Percentiles rank a stretch among this genome's conserved stretches.
phyloP scores from a whole-genome alignment of 1,284 basidiomycete species.

The Trichosporon inkin region DNA sequence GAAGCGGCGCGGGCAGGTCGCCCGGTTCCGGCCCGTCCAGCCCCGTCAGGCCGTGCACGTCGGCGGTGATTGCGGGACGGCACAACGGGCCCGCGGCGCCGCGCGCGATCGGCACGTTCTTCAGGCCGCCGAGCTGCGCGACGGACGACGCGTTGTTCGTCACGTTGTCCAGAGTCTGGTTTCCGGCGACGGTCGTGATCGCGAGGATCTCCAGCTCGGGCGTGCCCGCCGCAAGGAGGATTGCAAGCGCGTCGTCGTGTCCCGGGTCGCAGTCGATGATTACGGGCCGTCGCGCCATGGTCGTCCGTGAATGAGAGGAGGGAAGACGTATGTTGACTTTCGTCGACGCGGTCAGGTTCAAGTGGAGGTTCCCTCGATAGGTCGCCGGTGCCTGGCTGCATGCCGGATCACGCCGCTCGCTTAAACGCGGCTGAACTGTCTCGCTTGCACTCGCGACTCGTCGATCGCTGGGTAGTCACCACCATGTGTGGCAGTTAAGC shows the following conservation, averaged over 20 bases:
- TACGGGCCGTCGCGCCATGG: slow-evolving; percentile 5
- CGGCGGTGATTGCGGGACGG: slow-evolving; percentile 10
- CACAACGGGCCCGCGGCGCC: slow-evolving; percentile 9
- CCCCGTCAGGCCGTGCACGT: slow-evolving; percentile 18
- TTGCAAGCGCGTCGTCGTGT: slow-evolving; percentile 27
- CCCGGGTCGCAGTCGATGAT: slow-evolving; percentile 31
- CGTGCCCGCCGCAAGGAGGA: slow-evolving; percentile 22
- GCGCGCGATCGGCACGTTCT: slow-evolving; percentile 13
- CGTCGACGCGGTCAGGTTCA: no score
- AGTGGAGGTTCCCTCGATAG: no score
- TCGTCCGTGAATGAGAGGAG: background rate
- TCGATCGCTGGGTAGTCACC: no score
- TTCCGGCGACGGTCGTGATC: slow-evolving; percentile 26
- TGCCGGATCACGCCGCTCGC: no score
- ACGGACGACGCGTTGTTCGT: slow-evolving; percentile 20
- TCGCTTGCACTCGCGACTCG: no score
- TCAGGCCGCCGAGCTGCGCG: slow-evolving; percentile 20
- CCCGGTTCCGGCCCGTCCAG: slow-evolving; percentile 16
- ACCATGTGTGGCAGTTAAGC: no score
- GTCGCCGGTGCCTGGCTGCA: no score
- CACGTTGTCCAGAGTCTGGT: slow-evolving; percentile 22
- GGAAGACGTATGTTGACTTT: no score
- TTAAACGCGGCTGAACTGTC: no score
- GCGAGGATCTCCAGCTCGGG: slow-evolving; percentile 24
- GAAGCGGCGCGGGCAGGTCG: slow-evolving; percentile 9